Conservation (phyloP, 2,329 filamentous ascomycete species). For the Escovopsis weberi region DNA sequence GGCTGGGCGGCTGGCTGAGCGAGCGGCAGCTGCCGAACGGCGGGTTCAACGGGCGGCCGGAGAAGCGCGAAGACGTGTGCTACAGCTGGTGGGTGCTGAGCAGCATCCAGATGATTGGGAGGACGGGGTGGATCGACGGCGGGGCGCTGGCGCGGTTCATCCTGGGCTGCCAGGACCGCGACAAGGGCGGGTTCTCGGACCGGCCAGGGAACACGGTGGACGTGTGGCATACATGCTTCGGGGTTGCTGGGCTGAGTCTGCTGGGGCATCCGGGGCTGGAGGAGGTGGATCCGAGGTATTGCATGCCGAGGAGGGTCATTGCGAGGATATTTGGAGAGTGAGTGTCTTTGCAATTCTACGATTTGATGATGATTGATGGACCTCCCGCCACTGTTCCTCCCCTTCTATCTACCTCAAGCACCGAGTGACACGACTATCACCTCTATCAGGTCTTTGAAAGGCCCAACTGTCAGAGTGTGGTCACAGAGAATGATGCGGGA, state of each 20-base stretch:
- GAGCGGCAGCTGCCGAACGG: conserved; percentile 80
- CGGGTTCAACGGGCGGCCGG: conserved; percentile 83
- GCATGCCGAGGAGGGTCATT: conserved; percentile 56
- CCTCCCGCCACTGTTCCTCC: no score
- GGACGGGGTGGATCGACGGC: conserved; percentile 85
- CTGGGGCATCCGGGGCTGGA: conserved; percentile 62
- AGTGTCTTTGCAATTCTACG: conserved; percentile 1
- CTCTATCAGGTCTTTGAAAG: no score
- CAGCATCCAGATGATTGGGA: conserved; percentile 77
- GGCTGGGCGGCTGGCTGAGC: conserved; percentile 77
- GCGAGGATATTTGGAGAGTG: conserved; percentile 37
- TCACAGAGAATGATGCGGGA: no score
- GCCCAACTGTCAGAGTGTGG: no score
- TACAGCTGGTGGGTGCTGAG: conserved; percentile 99
- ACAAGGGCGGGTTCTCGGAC: conserved; percentile 76
- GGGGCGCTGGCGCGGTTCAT: conserved; percentile 71
- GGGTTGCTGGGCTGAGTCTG: conserved; percentile 74
- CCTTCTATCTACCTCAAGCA: no score
- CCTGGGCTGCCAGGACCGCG: conserved; percentile 71
- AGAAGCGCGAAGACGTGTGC: conserved; percentile 93
- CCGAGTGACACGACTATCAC: no score
- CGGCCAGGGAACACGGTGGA: conserved; percentile 89
- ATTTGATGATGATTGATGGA: no score
- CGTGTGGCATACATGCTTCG: conserved; percentile 91
- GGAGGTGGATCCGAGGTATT: conserved; percentile 79